Conservation (phyloP, 495 filamentous ascomycete species). For the Aspergillus funiculosus region DNA sequence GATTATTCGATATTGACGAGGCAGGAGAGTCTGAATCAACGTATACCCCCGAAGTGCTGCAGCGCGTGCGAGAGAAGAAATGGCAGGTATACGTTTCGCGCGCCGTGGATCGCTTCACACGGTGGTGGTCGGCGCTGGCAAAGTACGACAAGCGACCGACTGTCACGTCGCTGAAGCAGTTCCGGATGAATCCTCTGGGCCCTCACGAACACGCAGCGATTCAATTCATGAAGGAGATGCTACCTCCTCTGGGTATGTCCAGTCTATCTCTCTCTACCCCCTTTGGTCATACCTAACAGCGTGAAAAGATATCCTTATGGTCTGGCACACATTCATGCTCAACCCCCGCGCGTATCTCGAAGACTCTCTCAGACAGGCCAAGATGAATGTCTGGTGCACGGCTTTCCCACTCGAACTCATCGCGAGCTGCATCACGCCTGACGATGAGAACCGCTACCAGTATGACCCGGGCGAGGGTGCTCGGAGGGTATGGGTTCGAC, state of each 20-base stretch:
- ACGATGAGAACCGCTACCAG: background rate
- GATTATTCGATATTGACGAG: constrained; percentile 60
- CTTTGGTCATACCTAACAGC: background rate
- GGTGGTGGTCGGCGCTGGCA: constrained; percentile 53
- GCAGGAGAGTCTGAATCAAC: no score
- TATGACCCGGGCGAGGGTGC: background rate
- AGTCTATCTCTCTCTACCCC: background rate
- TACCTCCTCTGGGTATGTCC: constrained; percentile 27
- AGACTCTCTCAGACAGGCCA: constrained; percentile 61
- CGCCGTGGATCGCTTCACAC: constrained; percentile 65
- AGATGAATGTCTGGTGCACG: constrained; percentile 54
- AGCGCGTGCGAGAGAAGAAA: constrained; percentile 61
- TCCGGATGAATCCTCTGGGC: background rate
- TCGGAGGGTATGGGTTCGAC: constrained; percentile 17
- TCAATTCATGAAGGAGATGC: constrained; percentile 15
- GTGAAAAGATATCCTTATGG: constrained; percentile 51
- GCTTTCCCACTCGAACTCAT: constrained; percentile 66
- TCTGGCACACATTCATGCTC: constrained; percentile 80
- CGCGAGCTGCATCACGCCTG: constrained; percentile 52
- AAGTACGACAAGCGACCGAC: background rate
- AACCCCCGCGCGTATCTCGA: constrained; percentile 73
- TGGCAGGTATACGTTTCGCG: constrained; percentile 71
- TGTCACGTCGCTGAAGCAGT: background rate
- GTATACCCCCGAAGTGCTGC: constrained; percentile 27
- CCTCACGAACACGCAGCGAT: constrained; percentile 17